These are phyloP conservation scores for Globisporangium carolinianum DNA, from an alignment of 352 stramenopile species.

Conservation along the genomic window DNA sequence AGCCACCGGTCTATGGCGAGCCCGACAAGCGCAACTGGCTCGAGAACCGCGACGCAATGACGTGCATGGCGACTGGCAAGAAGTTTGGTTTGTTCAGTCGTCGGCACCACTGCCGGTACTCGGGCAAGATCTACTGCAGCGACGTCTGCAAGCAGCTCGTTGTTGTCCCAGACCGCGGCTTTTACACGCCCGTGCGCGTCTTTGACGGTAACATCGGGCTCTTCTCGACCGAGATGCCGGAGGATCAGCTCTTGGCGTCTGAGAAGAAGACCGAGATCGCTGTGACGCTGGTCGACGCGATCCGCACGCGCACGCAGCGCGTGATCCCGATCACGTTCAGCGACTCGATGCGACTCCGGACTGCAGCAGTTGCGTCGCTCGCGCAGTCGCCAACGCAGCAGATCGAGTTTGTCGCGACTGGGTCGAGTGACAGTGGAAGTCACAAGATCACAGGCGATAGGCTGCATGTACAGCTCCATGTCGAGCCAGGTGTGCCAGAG, in stretches of 20 bases:
- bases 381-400: constrained; percentile 44
- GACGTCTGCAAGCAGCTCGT: constrained; percentile 77
- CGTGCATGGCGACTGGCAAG: constrained; percentile 80
- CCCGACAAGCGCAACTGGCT: constrained; percentile 80
- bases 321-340: constrained; percentile 72
- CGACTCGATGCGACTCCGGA: constrained; percentile 50
- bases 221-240: constrained; percentile 77
- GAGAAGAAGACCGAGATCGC: constrained; percentile 88
- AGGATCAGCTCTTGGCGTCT: constrained; percentile 71
- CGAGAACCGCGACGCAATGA: constrained; percentile 77
- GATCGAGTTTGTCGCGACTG: constrained; percentile 45
- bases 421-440: neutral
- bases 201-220: constrained; percentile 71
- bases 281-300: constrained; percentile 77
- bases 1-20: constrained; percentile 42
- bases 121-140: constrained; percentile 81
- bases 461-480: constrained; percentile 41
- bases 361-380: constrained; percentile 19
- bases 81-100: constrained; percentile 87
- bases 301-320: constrained; percentile 36
- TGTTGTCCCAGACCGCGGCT: constrained; percentile 72
- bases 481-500: constrained; percentile 58
- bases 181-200: constrained; percentile 74
- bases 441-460: constrained; percentile 43
- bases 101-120: constrained; percentile 84